phyloP scores from a whole-genome alignment of 192 early-diverging fungal species.

The Jimgerdemannia lactiflua region DNA sequence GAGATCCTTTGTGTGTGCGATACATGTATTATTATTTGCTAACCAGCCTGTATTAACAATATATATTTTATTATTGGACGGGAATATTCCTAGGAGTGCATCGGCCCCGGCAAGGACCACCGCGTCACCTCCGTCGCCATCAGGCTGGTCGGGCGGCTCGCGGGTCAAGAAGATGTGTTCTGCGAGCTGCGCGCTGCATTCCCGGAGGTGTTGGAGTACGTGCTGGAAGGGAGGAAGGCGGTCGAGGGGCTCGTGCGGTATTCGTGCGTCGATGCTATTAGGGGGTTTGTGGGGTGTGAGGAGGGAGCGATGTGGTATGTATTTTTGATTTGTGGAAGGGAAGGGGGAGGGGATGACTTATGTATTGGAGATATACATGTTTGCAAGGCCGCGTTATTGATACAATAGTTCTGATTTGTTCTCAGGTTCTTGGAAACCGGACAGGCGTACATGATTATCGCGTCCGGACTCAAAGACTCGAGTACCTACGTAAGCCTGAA shows the following conservation, averaged over 20 bases:
- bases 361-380: too few relatives aligned
- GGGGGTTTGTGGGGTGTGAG: conserved; percentile 22
- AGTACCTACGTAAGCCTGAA: conserved; percentile 41
- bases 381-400: too few relatives aligned
- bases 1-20: too few relatives aligned
- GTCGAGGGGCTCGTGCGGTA: conserved; percentile 34
- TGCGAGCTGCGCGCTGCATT: neutral
- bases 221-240: conserved; percentile 24
- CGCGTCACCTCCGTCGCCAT: conserved; percentile 36
- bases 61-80: too few relatives aligned
- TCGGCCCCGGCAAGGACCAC: conserved; percentile 22
- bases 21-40: too few relatives aligned
- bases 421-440: conserved; percentile 35
- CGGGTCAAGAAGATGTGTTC: conserved; percentile 14
- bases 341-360: too few relatives aligned
- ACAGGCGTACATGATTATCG: conserved; percentile 23
- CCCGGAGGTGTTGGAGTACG: conserved; percentile 24
- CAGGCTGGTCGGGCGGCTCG: conserved; percentile 28
- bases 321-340: neutral
- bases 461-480: conserved; percentile 33
- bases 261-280: conserved; percentile 33
- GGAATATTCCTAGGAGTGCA: neutral
- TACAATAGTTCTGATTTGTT: too few relatives aligned
- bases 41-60: too few relatives aligned
- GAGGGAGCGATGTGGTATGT: conserved; percentile 39